Base-by-base conservation (phyloP, 2,329 filamentous ascomycete species). In the Mariannaea sp. region DNA sequence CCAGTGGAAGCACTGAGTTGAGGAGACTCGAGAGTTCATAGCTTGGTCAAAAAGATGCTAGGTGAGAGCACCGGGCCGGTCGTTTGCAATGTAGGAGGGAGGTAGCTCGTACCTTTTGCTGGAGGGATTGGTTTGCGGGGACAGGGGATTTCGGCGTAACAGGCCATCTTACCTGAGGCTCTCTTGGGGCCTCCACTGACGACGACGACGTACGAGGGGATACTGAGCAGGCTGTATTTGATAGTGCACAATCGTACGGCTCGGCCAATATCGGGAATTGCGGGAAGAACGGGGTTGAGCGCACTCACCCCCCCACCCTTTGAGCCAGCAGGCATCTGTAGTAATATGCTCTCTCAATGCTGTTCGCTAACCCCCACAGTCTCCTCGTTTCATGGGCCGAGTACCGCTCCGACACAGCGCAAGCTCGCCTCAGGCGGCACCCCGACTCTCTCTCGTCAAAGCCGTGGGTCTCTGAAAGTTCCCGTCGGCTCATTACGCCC, bases 251-350 rank as follows among this genome's bases (percentile, higher is more conserved):
- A 51, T 14, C 20, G 26, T 29, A 66, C 61, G 55, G 64, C 43
- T 59, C 64, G 64, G 64, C 49, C 53, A 65, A 64, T 65, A 9
- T 65, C 64, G 64, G 64, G 41, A 61, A 48, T 35, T 13, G 19
- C 12, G 40, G 44, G 56, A 59, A 63, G 53, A 62, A 53, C 32
- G 39, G 57, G 56, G 41, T 40, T 41, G 35, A 36, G 43, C 41
- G 39, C 56, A 51, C 32, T 43, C 40, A 14, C 5, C 22, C 20
- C 26, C 40, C 32, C 17, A 8, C 20, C 33, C 19, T 8, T 19
- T 29, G 22, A 46, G n/a, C 19, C 30, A 30, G 48, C n/a, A 24
- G 36, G 17, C 49, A 20, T 41, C 30, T 30, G 44, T 29, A 26
- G 44, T 26, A 53, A 29, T 43, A n/a, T n/a, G n/a, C n/a, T 32